Evolutionary conservation across 2,329 filamentous ascomycete genomes (phyloP).

Genomic region (Phialocephala subalpina): DNA sequence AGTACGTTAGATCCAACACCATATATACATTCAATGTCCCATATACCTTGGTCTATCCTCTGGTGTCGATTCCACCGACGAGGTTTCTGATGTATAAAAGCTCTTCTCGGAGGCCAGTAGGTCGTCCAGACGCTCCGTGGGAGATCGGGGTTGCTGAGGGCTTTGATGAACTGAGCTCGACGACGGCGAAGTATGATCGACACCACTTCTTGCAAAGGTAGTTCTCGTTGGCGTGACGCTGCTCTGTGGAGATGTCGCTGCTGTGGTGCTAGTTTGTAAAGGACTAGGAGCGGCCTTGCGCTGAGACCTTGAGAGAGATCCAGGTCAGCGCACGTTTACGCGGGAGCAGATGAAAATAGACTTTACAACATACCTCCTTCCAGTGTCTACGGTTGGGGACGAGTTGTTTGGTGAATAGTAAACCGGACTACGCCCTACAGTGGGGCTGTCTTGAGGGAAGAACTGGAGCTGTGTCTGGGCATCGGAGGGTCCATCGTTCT

Average conservation of each 20-base stretch:
- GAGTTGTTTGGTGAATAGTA: constrained; percentile 38
- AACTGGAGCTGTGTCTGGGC: constrained; percentile 33
- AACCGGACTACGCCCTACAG: constrained; percentile 36
- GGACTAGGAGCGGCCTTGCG: constrained; percentile 46
- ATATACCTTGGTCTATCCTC: constrained; percentile 37
- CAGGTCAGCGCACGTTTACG: constrained; percentile 34
- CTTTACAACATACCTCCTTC: constrained; percentile 40
- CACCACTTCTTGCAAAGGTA: constrained; percentile 36
- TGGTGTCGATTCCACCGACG: constrained; percentile 31
- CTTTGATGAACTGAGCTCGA: constrained; percentile 28
- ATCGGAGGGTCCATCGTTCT: constrained; percentile 40
- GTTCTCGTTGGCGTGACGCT: constrained; percentile 43
- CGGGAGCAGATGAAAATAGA: constrained; percentile 18
- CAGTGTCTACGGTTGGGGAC: constrained; percentile 34
- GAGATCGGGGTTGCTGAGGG: constrained; percentile 40
- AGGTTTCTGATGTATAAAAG: constrained; percentile 42
- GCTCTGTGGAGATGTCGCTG: constrained; percentile 38
- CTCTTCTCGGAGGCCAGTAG: constrained; percentile 45
- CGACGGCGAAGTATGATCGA: constrained; percentile 33
- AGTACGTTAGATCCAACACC: constrained; percentile 8
- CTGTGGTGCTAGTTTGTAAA: constrained; percentile 43
- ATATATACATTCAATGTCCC: neutral
- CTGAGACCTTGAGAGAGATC: constrained; percentile 38
- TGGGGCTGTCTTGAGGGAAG: constrained; percentile 41
- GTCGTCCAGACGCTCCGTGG: constrained; percentile 46